These are phyloP conservation scores for Metschnikowia proteae DNA, from an alignment of 805 yeast species.

Conservation along the genomic window DNA sequence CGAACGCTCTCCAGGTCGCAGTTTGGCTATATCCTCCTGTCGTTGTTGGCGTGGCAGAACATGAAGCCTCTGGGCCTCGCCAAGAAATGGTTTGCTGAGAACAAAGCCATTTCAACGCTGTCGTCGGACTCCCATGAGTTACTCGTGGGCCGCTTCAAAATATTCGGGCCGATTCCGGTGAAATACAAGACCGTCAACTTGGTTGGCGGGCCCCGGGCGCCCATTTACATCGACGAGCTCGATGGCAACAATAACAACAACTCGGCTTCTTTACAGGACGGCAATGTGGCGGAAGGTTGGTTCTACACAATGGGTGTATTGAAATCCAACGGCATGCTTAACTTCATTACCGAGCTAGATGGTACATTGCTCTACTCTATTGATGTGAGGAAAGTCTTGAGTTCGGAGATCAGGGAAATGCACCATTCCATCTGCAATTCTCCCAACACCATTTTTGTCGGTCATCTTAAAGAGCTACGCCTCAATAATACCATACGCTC, in stretches of 20 bases:
- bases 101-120: slow-evolving; percentile 27
- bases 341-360: slow-evolving; percentile 59
- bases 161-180: slow-evolving; percentile 59
- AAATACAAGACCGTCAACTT: slow-evolving; percentile 36
- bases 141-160: slow-evolving; percentile 60
- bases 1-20: slow-evolving; percentile 32
- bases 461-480: slow-evolving; percentile 53
- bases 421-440: slow-evolving; percentile 61
- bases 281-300: slow-evolving; percentile 53
- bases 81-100: slow-evolving; percentile 49
- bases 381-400: slow-evolving; percentile 47
- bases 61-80: slow-evolving; percentile 50
- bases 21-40: slow-evolving; percentile 43
- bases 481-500: slow-evolving; percentile 35
- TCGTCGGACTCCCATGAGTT: slow-evolving; percentile 33
- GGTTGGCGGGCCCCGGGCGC: slow-evolving; percentile 38
- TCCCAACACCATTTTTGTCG: slow-evolving; percentile 57
- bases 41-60: slow-evolving; percentile 55
- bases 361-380: slow-evolving; percentile 59
- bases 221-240: slow-evolving; percentile 20
- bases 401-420: slow-evolving; percentile 60
- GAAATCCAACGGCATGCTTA: slow-evolving; percentile 58
- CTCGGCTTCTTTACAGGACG: slow-evolving; percentile 4
- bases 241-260: slow-evolving; percentile 1
- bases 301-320: slow-evolving; percentile 68